phyloP scores from a whole-genome alignment of 2,329 filamentous ascomycete species.

The Phialophora chinensis region DNA sequence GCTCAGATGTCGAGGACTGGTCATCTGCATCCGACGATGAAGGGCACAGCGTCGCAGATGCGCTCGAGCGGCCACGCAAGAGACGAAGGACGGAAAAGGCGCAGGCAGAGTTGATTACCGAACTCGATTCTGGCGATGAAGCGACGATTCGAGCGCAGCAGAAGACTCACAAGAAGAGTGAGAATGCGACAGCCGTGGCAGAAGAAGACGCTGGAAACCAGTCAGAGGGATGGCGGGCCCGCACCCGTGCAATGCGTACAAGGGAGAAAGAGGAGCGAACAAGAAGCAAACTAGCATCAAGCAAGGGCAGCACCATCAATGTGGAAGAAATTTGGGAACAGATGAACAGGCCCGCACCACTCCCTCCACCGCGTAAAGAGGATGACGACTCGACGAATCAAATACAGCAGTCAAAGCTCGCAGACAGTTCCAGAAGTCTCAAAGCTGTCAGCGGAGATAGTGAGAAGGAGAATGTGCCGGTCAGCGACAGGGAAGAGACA shows the following conservation, averaged over 20 bases:
- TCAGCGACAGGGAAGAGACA: slow-evolving; percentile 48
- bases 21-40: slow-evolving; percentile 32
- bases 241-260: slow-evolving; percentile 60
- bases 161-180: slow-evolving; percentile 45
- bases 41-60: slow-evolving; percentile 10
- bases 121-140: slow-evolving; percentile 63
- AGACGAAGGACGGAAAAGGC: slow-evolving; percentile 34
- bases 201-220: slow-evolving; percentile 45
- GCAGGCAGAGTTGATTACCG: slow-evolving; percentile 43
- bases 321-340: slow-evolving; percentile 61
- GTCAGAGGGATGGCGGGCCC: slow-evolving; percentile 46
- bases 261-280: slow-evolving; percentile 56
- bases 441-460: slow-evolving; percentile 27
- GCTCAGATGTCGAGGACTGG: slow-evolving; percentile 20
- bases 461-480: slow-evolving; percentile 39
- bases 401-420: slow-evolving; percentile 8
- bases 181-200: slow-evolving; percentile 44
- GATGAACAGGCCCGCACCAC: slow-evolving; percentile 51
- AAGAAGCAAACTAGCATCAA: slow-evolving; percentile 55
- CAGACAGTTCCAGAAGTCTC: neutral
- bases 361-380: slow-evolving; percentile 27
- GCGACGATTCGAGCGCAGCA: slow-evolving; percentile 59
- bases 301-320: slow-evolving; percentile 60
- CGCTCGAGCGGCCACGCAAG: slow-evolving; percentile 25
- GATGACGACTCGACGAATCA: slow-evolving; percentile 26